Conservation (phyloP, 2,329 filamentous ascomycete genomes). For the Beauveria medogensis region DNA sequence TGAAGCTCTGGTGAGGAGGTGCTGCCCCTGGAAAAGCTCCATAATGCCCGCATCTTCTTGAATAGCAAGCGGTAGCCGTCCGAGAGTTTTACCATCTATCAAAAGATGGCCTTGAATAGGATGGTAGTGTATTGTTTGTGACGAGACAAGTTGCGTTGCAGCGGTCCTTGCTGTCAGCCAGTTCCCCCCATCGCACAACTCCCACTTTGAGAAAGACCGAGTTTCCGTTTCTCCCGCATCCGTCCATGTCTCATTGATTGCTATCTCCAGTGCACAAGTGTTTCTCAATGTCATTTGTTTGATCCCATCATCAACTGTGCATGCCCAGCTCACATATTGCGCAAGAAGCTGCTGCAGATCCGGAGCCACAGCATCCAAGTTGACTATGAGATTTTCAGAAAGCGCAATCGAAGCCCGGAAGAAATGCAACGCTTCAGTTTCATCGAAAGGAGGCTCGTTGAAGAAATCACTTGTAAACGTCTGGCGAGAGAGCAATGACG, state of each 20-base stretch:
- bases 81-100: conserved; percentile 26
- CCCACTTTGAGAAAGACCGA: neutral
- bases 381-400: conserved; percentile 19
- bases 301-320: conserved; percentile 5
- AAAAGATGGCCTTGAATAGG: conserved; percentile 24
- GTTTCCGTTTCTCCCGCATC: neutral
- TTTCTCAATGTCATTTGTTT: neutral
- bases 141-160: neutral
- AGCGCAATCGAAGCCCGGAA: conserved; percentile 20
- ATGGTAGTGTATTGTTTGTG: conserved; percentile 27
- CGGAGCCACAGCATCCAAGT: conserved; percentile 11
- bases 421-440: conserved; percentile 14
- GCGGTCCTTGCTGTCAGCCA: neutral
- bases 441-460: neutral
- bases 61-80: conserved; percentile 44
- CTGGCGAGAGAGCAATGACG: conserved; percentile 46
- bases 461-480: conserved; percentile 20
- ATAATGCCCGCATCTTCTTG: conserved; percentile 33
- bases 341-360: conserved; percentile 13
- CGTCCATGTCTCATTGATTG: conserved; percentile 2
- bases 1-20: conserved; percentile 46
- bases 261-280: neutral
- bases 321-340: conserved; percentile 16
- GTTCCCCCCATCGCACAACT: neutral
- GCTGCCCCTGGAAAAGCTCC: conserved; percentile 45